phyloP scores from a whole-genome alignment of 805 yeast genomes.

The Saccharomycopsis selenospora region DNA sequence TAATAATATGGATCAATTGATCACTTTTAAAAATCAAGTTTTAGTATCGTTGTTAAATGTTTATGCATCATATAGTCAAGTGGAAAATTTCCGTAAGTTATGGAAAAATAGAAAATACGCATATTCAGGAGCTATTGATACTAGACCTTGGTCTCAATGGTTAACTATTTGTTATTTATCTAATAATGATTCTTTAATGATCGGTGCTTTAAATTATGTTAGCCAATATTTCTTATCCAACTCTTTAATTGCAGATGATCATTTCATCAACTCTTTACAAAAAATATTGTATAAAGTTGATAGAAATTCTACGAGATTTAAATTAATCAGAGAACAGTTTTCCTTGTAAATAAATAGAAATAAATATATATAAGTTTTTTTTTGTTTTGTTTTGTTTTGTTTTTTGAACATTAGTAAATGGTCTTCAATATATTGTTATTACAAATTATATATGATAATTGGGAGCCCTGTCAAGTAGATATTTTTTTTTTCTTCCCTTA shows the following conservation, averaged over 20 bases:
- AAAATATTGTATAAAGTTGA: not conserved
- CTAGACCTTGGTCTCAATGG: constrained; percentile 17
- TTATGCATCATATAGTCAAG: not conserved
- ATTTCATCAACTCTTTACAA: not conserved
- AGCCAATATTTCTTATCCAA: constrained; percentile 2
- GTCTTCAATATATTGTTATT: no score
- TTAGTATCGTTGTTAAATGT: constrained; percentile 3
- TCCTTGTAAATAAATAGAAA: no score
- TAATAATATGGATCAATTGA: not conserved
- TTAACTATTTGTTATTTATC: constrained; percentile 7
- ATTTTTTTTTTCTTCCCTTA: no score
- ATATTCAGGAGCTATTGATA: constrained; percentile 5
- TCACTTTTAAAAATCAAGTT: constrained; percentile 14
- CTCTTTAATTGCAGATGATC: not conserved
- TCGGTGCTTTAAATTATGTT: constrained; percentile 8
- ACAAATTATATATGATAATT: no score
- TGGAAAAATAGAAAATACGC: constrained; percentile 14
- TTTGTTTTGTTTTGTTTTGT: no score
- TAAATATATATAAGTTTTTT: no score
- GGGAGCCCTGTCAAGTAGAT: no score
- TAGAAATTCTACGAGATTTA: not conserved
- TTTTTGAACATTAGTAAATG: no score
- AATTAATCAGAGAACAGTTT: not conserved
- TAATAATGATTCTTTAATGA: constrained; percentile 3
- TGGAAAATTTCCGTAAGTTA: constrained; percentile 12